These are phyloP conservation scores for Boletus coccyginus DNA, from an alignment of 768 basidiomycete genomes.

Conservation along the genomic window DNA sequence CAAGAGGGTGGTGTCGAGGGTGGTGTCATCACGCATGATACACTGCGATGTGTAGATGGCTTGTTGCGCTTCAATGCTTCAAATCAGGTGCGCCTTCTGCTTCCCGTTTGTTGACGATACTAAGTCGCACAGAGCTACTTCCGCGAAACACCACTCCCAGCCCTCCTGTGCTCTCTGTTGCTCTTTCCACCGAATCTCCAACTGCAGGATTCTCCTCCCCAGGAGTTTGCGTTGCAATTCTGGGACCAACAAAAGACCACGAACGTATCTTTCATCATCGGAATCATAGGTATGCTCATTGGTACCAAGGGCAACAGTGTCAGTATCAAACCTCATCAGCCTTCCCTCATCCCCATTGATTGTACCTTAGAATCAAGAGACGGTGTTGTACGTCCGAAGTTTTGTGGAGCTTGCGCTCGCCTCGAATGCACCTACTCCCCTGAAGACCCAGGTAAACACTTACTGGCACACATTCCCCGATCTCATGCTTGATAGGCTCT, in stretches of 20 bases:
- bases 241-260: slow-evolving; percentile 92
- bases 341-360: not conserved
- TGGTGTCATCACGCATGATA: slow-evolving; percentile 80
- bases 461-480: slow-evolving; percentile 12
- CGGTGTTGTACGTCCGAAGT: slow-evolving; percentile 62
- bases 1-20: slow-evolving; percentile 92
- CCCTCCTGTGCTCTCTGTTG: slow-evolving; percentile 63
- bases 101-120: not conserved
- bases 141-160: slow-evolving; percentile 77
- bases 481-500: slow-evolving; percentile 46
- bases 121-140: slow-evolving; percentile 79
- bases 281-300: slow-evolving; percentile 85
- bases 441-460: slow-evolving; percentile 77
- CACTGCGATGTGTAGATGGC: slow-evolving; percentile 82
- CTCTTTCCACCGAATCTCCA: slow-evolving; percentile 67
- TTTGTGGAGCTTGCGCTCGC: slow-evolving; percentile 86
- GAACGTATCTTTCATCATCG: slow-evolving; percentile 77
- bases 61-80: slow-evolving; percentile 90
- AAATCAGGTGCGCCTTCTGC: slow-evolving; percentile 67
- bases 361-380: slow-evolving; percentile 51
- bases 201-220: slow-evolving; percentile 58
- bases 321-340: slow-evolving; percentile 27
- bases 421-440: slow-evolving; percentile 84
- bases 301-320: slow-evolving; percentile 67
- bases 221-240: slow-evolving; percentile 92